phyloP scores from a whole-genome alignment of 257 asterid species.

The Solanum sparsipilum region DNA sequence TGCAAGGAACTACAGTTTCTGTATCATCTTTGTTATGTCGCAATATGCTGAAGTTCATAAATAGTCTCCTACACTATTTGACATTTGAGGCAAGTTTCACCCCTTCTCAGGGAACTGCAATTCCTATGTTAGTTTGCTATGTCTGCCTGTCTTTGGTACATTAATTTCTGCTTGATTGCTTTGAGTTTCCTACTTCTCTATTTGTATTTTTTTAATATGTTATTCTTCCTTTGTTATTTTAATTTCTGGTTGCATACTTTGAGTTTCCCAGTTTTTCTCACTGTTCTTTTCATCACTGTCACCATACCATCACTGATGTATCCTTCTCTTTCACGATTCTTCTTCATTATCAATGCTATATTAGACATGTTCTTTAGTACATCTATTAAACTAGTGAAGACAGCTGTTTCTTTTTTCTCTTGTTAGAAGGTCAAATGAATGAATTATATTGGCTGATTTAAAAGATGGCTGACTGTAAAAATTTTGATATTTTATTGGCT shows the following conservation, averaged over 20 bases:
- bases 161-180: neutral
- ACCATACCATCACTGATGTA: neutral
- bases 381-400: neutral
- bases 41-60: slow-evolving; percentile 89
- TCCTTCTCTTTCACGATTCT: neutral
- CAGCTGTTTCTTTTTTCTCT: neutral
- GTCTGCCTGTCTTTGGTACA: slow-evolving; percentile 15
- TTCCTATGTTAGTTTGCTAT: slow-evolving; percentile 73
- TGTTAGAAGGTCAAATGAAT: neutral
- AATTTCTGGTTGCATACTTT: neutral
- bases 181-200: neutral
- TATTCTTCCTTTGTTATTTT: neutral
- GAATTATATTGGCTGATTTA: neutral
- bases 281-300: neutral
- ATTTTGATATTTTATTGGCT: neutral
- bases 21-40: slow-evolving; percentile 95
- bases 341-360: neutral
- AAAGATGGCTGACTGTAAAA: neutral
- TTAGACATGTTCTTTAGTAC: neutral
- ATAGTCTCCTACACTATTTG: slow-evolving; percentile 88
- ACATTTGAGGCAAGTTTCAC: slow-evolving; percentile 73
- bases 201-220: neutral
- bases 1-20: slow-evolving; percentile 87
- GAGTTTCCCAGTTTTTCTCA: neutral
- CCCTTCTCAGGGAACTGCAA: slow-evolving; percentile 49